Conservation (phyloP, 257 asterid species). For the Fraxinus quadrangulata region DNA sequence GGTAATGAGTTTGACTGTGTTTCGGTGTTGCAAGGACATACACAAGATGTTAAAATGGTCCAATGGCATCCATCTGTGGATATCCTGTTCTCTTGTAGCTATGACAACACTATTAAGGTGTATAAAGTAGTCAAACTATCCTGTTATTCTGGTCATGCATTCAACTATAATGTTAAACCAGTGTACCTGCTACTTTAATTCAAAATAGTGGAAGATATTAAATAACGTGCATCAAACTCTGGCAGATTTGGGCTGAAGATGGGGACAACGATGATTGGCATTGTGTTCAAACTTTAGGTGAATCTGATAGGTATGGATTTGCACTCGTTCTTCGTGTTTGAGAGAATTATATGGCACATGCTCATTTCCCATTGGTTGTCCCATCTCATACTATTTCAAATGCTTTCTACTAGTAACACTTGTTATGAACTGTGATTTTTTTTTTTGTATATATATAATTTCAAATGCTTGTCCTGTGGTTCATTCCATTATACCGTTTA, state of each 20-base stretch:
- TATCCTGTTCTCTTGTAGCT: slow-evolving; percentile 80
- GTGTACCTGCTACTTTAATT: slow-evolving; percentile 1
- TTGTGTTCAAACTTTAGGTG: slow-evolving; percentile 73
- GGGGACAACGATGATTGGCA: slow-evolving; percentile 73
- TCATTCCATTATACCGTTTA: too few species aligned
- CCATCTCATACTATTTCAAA: neutral
- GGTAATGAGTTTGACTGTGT: slow-evolving; percentile 75
- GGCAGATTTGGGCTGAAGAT: slow-evolving; percentile 82
- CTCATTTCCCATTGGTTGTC: neutral
- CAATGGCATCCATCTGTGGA: slow-evolving; percentile 78
- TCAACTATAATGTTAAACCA: neutral
- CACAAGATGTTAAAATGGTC: slow-evolving; percentile 92
- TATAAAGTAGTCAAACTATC: slow-evolving; percentile 1
- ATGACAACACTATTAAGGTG: slow-evolving; percentile 83
- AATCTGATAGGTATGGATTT: slow-evolving; percentile 57
- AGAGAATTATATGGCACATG: neutral
- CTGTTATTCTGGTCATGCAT: neutral
- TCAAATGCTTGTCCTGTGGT: too few species aligned
- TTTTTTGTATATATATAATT: too few species aligned
- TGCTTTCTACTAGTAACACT: neutral
- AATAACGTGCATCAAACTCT: slow-evolving; percentile 8
- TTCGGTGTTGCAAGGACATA: slow-evolving; percentile 79
- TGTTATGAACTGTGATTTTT: neutral
- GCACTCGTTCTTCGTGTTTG: neutral
- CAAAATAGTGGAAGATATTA: neutral